Conservation (phyloP, 164 flowering plant genomes). For the Annona squamosa region DNA sequence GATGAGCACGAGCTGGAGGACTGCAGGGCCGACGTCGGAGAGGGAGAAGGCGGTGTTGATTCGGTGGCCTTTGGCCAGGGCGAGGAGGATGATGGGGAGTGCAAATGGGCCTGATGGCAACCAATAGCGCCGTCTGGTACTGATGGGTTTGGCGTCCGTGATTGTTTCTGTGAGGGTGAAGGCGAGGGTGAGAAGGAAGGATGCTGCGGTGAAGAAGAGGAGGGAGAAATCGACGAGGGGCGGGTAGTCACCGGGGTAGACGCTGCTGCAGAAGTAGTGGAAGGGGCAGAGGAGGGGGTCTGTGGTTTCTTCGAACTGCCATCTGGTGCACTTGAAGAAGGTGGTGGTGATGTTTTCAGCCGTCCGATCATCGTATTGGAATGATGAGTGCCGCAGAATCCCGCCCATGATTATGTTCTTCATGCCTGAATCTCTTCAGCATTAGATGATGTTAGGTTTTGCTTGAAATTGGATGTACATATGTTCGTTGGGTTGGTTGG, state of each 20-base stretch:
- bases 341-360: slow-evolving; percentile 22
- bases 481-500: slow-evolving; percentile 9
- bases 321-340: slow-evolving; percentile 46
- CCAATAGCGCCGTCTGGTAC: slow-evolving; percentile 19
- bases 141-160: slow-evolving; percentile 10
- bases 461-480: background rate
- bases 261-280: slow-evolving; percentile 50
- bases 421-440: background rate
- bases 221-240: slow-evolving; percentile 23
- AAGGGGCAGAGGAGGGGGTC: slow-evolving; percentile 46
- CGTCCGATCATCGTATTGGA: slow-evolving; percentile 17
- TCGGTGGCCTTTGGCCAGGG: slow-evolving; percentile 39
- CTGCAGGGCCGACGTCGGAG: slow-evolving; percentile 32
- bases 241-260: slow-evolving; percentile 36
- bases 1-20: slow-evolving; percentile 34
- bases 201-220: slow-evolving; percentile 21
- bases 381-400: background rate
- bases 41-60: slow-evolving; percentile 39
- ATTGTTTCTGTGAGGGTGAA: slow-evolving; percentile 17
- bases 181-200: slow-evolving; percentile 25
- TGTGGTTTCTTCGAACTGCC: slow-evolving; percentile 50
- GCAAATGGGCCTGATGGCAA: slow-evolving; percentile 50
- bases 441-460: background rate
- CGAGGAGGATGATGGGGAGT: slow-evolving; percentile 36
- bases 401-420: slow-evolving; percentile 13